Base-by-base conservation (phyloP, 73 alveolate species). In the Diophrys appendiculata region DNA sequence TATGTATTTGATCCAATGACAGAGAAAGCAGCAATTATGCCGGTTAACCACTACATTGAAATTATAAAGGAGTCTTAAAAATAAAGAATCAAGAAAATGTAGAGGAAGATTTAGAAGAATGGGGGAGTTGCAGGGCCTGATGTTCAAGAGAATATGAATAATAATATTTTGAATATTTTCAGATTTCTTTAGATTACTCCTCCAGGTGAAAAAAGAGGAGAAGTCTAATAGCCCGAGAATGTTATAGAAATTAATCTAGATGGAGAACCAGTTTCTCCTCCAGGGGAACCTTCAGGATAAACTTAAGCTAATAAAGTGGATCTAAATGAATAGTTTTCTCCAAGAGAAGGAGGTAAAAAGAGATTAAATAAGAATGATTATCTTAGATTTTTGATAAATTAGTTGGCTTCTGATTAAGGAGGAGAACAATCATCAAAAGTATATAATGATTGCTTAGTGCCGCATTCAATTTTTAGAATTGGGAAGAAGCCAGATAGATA, bases 361-460 rank as follows among this genome's bases (percentile, higher is more conserved):
- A 5, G 60, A 11, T 18, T 43, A 25, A 67, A 67, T 24, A 18
- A 31, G 24, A 67, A 67, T 24, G 75, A 67, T 31, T 67, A 67
- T 24, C 53, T 67, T 14, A 1, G 75, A 25, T 67, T 25, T 24
- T 24, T 67, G 24, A 25, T 67, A 3, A 1, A 25, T 26, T 24
- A 67, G 24, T 18, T 43, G n/a, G 31, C 75, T 18, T 67, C 75
- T 3, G 75, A 67, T 29, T 3, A 31, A 67, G 53, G 54, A 43
- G 60, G 18, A 11, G 60, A 43, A 11, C 60, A 43, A 5, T 67
- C 71, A 11, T 27, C 25, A n/a, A 18, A 31, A 18, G 53, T 67
- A 5, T 67, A 31, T 54, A 67, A 67, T 67, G 75, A 67, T 28
- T 67, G 75, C 24, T 24, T 67, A 2, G 31, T 67, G 18, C 75